phyloP scores from a whole-genome alignment of 768 basidiomycete genomes.

The Peribolospora kevripleyi region DNA sequence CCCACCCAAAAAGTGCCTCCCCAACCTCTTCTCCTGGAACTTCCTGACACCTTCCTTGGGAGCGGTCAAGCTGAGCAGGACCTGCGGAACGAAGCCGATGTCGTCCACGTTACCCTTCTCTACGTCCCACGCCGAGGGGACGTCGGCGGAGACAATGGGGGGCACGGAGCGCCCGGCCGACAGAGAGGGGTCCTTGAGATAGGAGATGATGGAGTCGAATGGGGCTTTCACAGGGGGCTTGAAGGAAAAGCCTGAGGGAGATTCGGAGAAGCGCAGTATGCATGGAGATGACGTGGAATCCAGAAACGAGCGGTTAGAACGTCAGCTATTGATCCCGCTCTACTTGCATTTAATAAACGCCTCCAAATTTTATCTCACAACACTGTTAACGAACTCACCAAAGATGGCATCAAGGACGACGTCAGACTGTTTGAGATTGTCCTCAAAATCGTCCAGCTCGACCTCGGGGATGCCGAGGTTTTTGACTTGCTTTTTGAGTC shows the following conservation, averaged over 20 bases:
- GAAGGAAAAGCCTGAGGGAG: constrained; percentile 55
- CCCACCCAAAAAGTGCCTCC: constrained; percentile 79
- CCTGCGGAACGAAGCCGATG: constrained; percentile 20
- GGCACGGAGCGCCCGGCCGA: constrained; percentile 25
- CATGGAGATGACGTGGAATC: not conserved
- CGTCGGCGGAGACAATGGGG: constrained; percentile 83
- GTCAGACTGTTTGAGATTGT: constrained; percentile 23
- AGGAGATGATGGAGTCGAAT: constrained; percentile 47
- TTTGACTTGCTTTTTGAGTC: constrained; percentile 58
- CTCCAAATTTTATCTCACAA: not conserved
- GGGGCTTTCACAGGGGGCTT: constrained; percentile 67
- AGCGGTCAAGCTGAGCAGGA: constrained; percentile 72
- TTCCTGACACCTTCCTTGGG: constrained; percentile 64
- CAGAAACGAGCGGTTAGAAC: not conserved
- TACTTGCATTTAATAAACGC: not conserved
- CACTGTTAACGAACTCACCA: constrained; percentile 19
- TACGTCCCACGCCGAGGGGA: constrained; percentile 92
- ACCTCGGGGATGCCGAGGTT: constrained; percentile 68
- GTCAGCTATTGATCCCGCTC: not conserved
- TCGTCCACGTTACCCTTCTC: constrained; percentile 26
- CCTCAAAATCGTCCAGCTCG: constrained; percentile 24
- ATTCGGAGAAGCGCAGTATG: too few relatives aligned
- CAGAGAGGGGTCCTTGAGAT: constrained; percentile 26
- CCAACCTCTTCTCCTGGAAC: constrained; percentile 29
- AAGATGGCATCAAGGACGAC: constrained; percentile 89